phyloP scores from a whole-genome alignment of 257 asterid species.

The Craterostigma plantagineum region DNA sequence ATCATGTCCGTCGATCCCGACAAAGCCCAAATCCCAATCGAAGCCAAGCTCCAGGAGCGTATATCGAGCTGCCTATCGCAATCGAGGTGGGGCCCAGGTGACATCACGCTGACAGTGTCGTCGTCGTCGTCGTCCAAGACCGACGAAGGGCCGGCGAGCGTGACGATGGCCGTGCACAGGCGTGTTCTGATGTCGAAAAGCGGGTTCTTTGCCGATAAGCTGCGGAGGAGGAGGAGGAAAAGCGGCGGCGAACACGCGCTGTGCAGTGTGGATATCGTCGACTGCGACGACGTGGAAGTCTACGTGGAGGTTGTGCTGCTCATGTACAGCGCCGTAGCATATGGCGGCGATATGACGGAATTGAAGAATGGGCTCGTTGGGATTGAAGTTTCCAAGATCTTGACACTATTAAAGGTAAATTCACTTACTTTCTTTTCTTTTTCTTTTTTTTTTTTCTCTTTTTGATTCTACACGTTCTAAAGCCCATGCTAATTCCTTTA shows the following conservation, averaged over 20 bases:
- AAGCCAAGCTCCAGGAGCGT: slow-evolving; percentile 30
- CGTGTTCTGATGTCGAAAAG: slow-evolving; percentile 43
- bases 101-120: slow-evolving; percentile 64
- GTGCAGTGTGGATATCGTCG: slow-evolving; percentile 80
- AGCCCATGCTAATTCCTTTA: not conserved
- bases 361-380: slow-evolving; percentile 43
- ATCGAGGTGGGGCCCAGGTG: slow-evolving; percentile 41
- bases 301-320: slow-evolving; percentile 69
- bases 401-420: slow-evolving; percentile 59
- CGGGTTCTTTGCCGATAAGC: slow-evolving; percentile 70
- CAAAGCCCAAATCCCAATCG: slow-evolving; percentile 24
- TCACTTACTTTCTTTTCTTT: too few species aligned
- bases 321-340: slow-evolving; percentile 65
- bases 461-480: not conserved
- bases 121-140: slow-evolving; percentile 6
- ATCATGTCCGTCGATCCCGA: slow-evolving; percentile 61
- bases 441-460: not conserved
- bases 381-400: slow-evolving; percentile 46
- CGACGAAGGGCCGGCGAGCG: slow-evolving; percentile 4
- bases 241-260: too few species aligned
- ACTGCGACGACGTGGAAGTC: slow-evolving; percentile 73
- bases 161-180: slow-evolving; percentile 34
- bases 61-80: slow-evolving; percentile 29
- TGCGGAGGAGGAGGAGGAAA: slow-evolving; percentile 34
- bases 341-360: too few species aligned